Evolutionary conservation across 2,329 filamentous ascomycete genomes (phyloP), one percentile per base, ranked within the genome.

Genomic region (Cyanodermella asteris): DNA sequence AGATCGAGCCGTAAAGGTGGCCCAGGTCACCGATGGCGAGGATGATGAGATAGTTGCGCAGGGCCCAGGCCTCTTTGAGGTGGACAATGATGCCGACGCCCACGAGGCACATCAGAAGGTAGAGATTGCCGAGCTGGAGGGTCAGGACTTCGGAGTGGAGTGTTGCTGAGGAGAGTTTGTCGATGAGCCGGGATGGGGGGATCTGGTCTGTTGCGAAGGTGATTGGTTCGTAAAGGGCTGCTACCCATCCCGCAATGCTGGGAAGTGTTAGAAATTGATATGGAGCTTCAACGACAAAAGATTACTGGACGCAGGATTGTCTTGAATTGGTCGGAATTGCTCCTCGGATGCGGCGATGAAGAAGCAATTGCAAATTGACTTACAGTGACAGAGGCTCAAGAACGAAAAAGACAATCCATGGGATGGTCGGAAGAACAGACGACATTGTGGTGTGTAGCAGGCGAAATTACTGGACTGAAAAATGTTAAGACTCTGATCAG

Each of bases 331-430:
- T 32, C 32, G 28, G 23, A 26, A 32, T 22, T 36, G 22, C 7
- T 17, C 22, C 14, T 16, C 9, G 21, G 22, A 23, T 9, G 27
- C 23, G 25, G 22, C 12, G 18, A 24, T 22, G 12, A n/a, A n/a
- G 24, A 31, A n/a, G n/a, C n/a, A n/a, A n/a, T n/a, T n/a, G n/a
- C n/a, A n/a, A n/a, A n/a, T n/a, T n/a, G 18, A 40, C 59, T 49
- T 56, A 73, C 68, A 74, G 54, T 12, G 68, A 70, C 30, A 75
- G 51, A 16, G 72, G 72, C 45, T 78, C 72, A 20, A 75, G 41
- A 27, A 75, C 44, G 16, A 67, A 72, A 35, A 78, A 75, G 24
- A 75, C 51, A 23, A 72, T 43, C 31, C 68, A 58, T 8, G 72
- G 72, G 38, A 75, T 54, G 3, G 55, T 40, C 3, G 72, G 71